A percentile compares a stretch with the other conserved stretches of the same genome.
Conservation (phyloP, 2,329 filamentous ascomycete species). For the Phyllosticta citrichinensis region DNA sequence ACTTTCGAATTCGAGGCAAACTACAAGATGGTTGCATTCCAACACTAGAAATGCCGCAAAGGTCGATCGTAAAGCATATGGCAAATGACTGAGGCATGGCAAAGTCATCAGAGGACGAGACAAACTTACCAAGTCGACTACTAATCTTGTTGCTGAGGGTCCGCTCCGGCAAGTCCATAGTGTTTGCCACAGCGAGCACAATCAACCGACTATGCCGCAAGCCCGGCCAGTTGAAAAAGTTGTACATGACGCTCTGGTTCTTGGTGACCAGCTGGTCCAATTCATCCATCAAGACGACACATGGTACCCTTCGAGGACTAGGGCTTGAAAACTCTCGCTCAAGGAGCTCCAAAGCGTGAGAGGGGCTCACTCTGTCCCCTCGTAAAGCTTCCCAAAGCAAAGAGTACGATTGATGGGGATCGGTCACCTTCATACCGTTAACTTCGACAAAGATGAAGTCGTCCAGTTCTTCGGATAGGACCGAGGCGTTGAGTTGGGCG, state of each 20-base stretch:
- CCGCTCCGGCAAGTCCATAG: constrained; percentile 94
- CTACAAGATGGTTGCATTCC: too few relatives aligned
- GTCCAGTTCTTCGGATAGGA: constrained; percentile 82
- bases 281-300: constrained; percentile 97
- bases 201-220: constrained; percentile 85
- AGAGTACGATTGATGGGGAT: constrained; percentile 92
- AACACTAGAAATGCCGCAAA: neutral
- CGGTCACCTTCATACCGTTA: constrained; percentile 99
- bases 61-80: neutral
- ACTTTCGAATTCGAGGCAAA: too few relatives aligned
- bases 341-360: constrained; percentile 81
- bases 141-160: constrained; percentile 98
- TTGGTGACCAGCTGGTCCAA: constrained; percentile 95
- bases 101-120: constrained; percentile 11
- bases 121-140: constrained; percentile 49
- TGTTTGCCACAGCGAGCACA: constrained; percentile 94
- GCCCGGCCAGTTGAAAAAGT: constrained; percentile 99
- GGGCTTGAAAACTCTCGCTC: constrained; percentile 90
- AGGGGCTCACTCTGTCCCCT: constrained; percentile 82
- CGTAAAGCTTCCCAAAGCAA: constrained; percentile 93
- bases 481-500: constrained; percentile 75
- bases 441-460: constrained; percentile 99
- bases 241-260: constrained; percentile 99
- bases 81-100: neutral
- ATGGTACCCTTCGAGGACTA: constrained; percentile 81